Base-by-base conservation (phyloP, 139 green algal genomes). In the Nannochloris sp. region DNA sequence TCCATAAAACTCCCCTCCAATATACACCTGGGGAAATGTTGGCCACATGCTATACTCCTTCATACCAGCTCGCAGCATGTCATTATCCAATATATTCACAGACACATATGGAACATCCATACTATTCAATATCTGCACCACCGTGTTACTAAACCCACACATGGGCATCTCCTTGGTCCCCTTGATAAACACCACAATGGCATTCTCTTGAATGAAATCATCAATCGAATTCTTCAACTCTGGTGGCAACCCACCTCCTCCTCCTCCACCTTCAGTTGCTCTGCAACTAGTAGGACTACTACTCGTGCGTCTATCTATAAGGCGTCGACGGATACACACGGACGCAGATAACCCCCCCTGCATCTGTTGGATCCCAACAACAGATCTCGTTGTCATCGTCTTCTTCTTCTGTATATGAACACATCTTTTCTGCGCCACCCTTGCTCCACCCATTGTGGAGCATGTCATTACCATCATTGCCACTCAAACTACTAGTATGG, bases 71-170 rank as follows among this genome's bases (percentile, higher is more conserved):
- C 87, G 70, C 31, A 99, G 61, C 14, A 69, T 62, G 10, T 97
- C 90, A 60, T 95, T 81, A 37, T 90, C 88, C 44, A 99, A 67
- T 34, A 99, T 95, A 73, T 99, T 93, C 34, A 99, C 88, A 1
- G 82, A 85, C 63, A 95, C 85, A 51, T 79, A 91, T 1, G 78
- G 80, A 15, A 84, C 80, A 1, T 73, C 70, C 18, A 90, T 66
- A 4, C 43, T 68, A 44, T 88, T 91, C 2, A 97, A 69, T 56
- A 98, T 95, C 81, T 91, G 78, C 37, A 67, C 55, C 54, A 89
- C 88, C 2, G 84, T 96, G 74, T 96, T 95, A 56, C 77, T 91
- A 75, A 98, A 99, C 49, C 93, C 93, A 62, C 93, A 99, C 81
- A 92, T 81, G 0, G 92, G 92, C 44, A 93, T 89, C 71, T 89